Evolutionary conservation across 345 rosid genomes (phyloP).

Genomic region (Pistacia integerrima): DNA sequence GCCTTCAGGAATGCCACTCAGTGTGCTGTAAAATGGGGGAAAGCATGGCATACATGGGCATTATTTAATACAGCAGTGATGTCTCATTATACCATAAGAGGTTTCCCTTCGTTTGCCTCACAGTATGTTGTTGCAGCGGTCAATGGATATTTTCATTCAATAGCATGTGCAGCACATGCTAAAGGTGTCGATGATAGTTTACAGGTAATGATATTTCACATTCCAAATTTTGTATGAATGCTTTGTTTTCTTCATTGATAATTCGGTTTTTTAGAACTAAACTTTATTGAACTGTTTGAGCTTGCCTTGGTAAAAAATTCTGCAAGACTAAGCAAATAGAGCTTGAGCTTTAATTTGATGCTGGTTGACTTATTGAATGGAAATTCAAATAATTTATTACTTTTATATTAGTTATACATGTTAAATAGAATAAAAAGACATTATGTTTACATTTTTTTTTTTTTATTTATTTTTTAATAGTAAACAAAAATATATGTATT

Average conservation of each 20-base stretch:
- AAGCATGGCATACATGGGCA: slow-evolving; percentile 99
- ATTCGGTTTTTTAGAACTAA: background rate
- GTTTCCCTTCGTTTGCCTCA: slow-evolving; percentile 58
- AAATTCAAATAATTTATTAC: too few relatives aligned
- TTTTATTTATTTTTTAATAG: too few relatives aligned
- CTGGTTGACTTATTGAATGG: background rate
- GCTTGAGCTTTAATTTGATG: background rate
- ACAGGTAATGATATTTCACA: slow-evolving; percentile 56
- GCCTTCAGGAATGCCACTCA: slow-evolving; percentile 80
- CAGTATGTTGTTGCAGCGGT: slow-evolving; percentile 93
- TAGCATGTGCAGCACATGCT: slow-evolving; percentile 88
- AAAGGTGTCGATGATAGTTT: slow-evolving; percentile 98
- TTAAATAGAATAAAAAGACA: too few relatives aligned
- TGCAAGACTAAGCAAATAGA: background rate
- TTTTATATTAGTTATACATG: too few relatives aligned
- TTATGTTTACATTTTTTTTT: too few relatives aligned
- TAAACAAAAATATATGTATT: too few relatives aligned
- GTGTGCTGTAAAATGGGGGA: slow-evolving; percentile 83
- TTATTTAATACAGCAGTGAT: slow-evolving; percentile 96
- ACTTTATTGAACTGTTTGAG: background rate
- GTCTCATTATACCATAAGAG: slow-evolving; percentile 84
- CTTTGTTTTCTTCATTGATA: background rate
- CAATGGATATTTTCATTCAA: slow-evolving; percentile 96
- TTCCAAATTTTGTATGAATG: background rate
- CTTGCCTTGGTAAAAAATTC: background rate